Conservation (phyloP, 2,329 filamentous ascomycete species). For the Lachnellula cervina region DNA sequence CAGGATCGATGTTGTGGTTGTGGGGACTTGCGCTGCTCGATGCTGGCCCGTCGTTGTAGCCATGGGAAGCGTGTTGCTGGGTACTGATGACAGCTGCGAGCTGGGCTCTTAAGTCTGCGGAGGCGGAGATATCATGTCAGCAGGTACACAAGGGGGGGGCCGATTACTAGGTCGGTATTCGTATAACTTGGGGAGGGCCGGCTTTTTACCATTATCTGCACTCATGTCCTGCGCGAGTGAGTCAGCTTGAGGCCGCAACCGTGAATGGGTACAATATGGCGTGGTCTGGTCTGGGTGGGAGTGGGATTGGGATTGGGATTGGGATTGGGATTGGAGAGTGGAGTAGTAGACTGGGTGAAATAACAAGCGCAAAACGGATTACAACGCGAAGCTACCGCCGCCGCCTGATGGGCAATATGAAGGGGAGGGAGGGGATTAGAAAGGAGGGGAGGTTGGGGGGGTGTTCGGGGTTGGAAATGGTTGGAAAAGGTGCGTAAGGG, state of each 20-base stretch:
- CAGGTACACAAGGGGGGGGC: conserved; percentile 11
- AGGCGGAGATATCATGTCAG: conserved; percentile 29
- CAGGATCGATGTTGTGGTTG: conserved; percentile 33
- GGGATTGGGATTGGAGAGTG: no score
- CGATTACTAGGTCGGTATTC: neutral
- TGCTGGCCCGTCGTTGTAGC: conserved; percentile 28
- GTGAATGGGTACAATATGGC: neutral
- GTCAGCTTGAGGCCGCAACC: conserved; percentile 21
- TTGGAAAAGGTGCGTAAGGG: neutral
- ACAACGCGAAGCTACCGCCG: neutral
- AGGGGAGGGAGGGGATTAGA: conserved; percentile 6
- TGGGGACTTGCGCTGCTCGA: conserved; percentile 30
- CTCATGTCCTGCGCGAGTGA: conserved; percentile 28
- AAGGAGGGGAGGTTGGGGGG: neutral
- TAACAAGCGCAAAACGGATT: neutral
- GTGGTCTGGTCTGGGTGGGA: neutral
- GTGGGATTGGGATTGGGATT: no score
- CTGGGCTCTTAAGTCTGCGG: conserved; percentile 33
- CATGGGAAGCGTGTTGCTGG: conserved; percentile 25
- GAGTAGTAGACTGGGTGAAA: neutral
- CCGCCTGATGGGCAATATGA: neutral
- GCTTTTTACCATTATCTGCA: conserved; percentile 27
- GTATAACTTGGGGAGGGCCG: conserved; percentile 6
- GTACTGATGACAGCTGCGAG: conserved; percentile 31
- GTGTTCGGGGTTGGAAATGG: no score